Base-by-base conservation (phyloP, 257 asterid genomes). In the Mentha longifolia region DNA sequence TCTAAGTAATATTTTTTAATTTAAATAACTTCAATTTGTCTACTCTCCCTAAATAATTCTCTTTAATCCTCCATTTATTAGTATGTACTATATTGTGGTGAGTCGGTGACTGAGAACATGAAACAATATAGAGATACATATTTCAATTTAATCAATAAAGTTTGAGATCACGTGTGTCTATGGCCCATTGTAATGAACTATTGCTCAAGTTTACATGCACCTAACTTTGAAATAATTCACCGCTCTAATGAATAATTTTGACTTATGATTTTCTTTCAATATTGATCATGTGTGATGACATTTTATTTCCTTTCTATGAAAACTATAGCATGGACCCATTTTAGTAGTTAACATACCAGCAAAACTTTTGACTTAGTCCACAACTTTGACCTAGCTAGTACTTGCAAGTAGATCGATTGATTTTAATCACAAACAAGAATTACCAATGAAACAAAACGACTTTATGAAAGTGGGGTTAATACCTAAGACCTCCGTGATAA, bases 181-280 rank as follows among this genome's bases (percentile, higher is more conserved):
- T 68, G 5, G 30, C 61, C 61, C 75, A 12, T 13, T 19, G 6
- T 33, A 35, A 6, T 45, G 16, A n/a, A n/a, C 25, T 22, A 22
- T 22, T 22, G 25, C 25, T 22, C 25, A 22, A 22, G 25, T 22
- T 0, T 22, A 22, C 25, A 22, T 22, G 25, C 25, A 22, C 78
- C 73, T 74, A 65, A 74, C 78, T 74, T 65, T 74, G 73, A 54
- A 61, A 74, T 45, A 57, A 56, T 74, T 73, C 73, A 45, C 45
- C 65, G 57, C 19, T 28, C 31, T 10, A 56, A 55, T 74, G 15
- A 65, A 43, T 65, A 55, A 20, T 52, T 22, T 51, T 41, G 71
- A 73, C 57, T 65, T 46, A 28, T 65, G n/a, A 17, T 42, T 60
- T 52, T 59, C n/a, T 61, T 14, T 22, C 61, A 71, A 35, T 47